Evolutionary conservation across 306 rosid species (phyloP).

Genomic region (Sindora glabra): DNA sequence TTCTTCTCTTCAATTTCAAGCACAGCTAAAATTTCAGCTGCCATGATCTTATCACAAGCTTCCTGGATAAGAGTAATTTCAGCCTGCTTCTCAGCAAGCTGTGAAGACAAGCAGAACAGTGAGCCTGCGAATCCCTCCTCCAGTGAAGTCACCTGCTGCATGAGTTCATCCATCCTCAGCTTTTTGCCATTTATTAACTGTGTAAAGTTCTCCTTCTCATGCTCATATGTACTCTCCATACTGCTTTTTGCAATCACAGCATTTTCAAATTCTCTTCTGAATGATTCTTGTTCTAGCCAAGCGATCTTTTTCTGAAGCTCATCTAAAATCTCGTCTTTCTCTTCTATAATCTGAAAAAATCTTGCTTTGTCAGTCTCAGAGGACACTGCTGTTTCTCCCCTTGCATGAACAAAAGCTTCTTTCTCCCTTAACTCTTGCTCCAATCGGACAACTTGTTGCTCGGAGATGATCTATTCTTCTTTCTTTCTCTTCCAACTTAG

Average conservation of each 20-base stretch:
- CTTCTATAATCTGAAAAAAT: constrained; percentile 23
- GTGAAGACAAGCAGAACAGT: constrained; percentile 36
- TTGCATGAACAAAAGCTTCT: constrained; percentile 21
- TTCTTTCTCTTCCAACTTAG: constrained; percentile 37
- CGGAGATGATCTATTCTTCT: constrained; percentile 28
- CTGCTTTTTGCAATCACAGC: constrained; percentile 32
- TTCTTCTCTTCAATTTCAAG: constrained; percentile 64
- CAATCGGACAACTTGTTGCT: constrained; percentile 33
- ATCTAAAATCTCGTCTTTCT: constrained; percentile 44
- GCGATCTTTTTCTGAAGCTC: constrained; percentile 45
- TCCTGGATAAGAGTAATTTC: constrained; percentile 47
- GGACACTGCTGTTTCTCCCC: constrained; percentile 7
- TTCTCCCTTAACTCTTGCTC: constrained; percentile 37
- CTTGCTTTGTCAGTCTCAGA: constrained; percentile 5
- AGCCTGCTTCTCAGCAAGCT: constrained; percentile 48
- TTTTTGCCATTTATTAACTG: constrained; percentile 25
- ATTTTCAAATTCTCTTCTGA: constrained; percentile 48
- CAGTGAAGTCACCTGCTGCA: constrained; percentile 36
- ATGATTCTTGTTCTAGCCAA: constrained; percentile 42
- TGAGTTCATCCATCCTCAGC: constrained; percentile 30
- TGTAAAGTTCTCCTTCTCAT: constrained; percentile 29
- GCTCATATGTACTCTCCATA: constrained; percentile 26
- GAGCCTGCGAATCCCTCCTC: constrained; percentile 44
- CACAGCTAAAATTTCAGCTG: constrained; percentile 48
- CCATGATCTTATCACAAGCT: constrained; percentile 48